These are phyloP conservation scores for Xylaria multiplex DNA, from an alignment of 2,329 filamentous ascomycete genomes.

Conservation along the genomic window DNA sequence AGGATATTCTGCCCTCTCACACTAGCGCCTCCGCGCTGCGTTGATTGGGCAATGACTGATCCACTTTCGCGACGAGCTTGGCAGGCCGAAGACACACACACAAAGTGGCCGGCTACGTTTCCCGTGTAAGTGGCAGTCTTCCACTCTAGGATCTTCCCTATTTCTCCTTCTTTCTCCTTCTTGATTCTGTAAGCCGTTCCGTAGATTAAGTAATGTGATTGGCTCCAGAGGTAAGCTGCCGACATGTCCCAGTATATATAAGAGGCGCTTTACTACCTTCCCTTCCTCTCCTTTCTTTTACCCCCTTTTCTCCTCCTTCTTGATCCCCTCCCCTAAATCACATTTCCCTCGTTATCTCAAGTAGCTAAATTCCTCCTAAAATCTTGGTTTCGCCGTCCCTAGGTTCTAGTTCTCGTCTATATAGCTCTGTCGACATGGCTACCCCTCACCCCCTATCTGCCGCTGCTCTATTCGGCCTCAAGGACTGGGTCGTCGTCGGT, in stretches of 20 bases:
- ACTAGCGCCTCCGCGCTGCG: neutral
- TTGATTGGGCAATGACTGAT: slow-evolving; percentile 10
- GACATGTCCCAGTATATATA: slow-evolving; percentile 17
- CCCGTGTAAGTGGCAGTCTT: slow-evolving; percentile 28
- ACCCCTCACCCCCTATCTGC: slow-evolving; percentile 46
- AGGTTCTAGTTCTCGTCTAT: neutral
- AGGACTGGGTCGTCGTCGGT: slow-evolving; percentile 46
- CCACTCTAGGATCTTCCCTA: slow-evolving; percentile 9
- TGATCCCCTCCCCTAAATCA: neutral
- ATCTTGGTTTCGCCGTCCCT: neutral
- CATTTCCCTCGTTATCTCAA: neutral
- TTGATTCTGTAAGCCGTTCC: slow-evolving; percentile 5
- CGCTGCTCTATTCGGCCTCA: slow-evolving; percentile 43
- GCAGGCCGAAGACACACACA: slow-evolving; percentile 8
- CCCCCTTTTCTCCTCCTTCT: slow-evolving; percentile 19
- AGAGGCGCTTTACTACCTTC: slow-evolving; percentile 5
- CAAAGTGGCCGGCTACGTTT: slow-evolving; percentile 17
- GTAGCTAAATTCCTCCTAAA: neutral
- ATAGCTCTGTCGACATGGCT: slow-evolving; percentile 35
- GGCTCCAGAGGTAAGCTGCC: neutral
- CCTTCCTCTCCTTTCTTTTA: neutral
- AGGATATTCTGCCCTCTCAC: neutral
- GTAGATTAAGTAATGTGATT: slow-evolving; percentile 21
- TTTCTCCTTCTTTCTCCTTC: slow-evolving; percentile 9
- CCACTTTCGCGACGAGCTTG: slow-evolving; percentile 27